A percentile compares a stretch with the other conserved stretches of the same genome.
These are phyloP conservation scores for Pseudocercospora cruenta DNA, from an alignment of 2,329 filamentous ascomycete species.

Conservation along the genomic window DNA sequence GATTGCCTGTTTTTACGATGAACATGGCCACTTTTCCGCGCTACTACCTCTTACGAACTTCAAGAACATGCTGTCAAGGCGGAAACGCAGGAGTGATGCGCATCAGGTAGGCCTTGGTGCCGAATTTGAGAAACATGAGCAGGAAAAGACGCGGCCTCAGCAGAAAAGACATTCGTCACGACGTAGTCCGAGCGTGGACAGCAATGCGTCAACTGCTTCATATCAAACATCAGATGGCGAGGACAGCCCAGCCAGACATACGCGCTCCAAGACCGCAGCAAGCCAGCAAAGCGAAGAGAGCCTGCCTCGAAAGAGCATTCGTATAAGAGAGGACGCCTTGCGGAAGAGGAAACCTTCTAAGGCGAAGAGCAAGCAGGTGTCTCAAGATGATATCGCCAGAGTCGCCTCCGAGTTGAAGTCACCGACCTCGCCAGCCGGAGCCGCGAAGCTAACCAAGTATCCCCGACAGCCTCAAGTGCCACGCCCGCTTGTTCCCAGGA, in stretches of 20 bases:
- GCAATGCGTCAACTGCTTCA: constrained; percentile 55
- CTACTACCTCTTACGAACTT: constrained; percentile 72
- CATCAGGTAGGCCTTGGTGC: constrained; percentile 37
- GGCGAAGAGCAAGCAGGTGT: constrained; percentile 41
- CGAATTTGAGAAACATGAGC: constrained; percentile 38
- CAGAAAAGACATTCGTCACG: constrained; percentile 39
- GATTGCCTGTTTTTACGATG: constrained; percentile 80
- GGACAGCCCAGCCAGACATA: constrained; percentile 56
- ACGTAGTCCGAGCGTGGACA: constrained; percentile 47
- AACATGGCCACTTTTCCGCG: constrained; percentile 77
- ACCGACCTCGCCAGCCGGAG: constrained; percentile 77
- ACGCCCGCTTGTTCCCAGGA: constrained; percentile 82
- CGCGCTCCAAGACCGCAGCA: constrained; percentile 64
- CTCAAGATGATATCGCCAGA: constrained; percentile 45
- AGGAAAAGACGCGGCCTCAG: constrained; percentile 27
- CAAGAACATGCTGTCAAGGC: constrained; percentile 49
- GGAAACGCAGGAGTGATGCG: constrained; percentile 37
- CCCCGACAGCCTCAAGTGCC: constrained; percentile 88
- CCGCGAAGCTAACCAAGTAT: constrained; percentile 74
- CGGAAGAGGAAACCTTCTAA: constrained; percentile 73
- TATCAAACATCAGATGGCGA: constrained; percentile 67
- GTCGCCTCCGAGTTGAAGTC: constrained; percentile 84
- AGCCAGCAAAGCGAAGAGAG: constrained; percentile 60
- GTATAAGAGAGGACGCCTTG: constrained; percentile 82
- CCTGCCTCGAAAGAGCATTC: constrained; percentile 76